Evolutionary conservation across 2,329 filamentous ascomycete genomes (phyloP).

Genomic region (Xylariaceae sp.): DNA sequence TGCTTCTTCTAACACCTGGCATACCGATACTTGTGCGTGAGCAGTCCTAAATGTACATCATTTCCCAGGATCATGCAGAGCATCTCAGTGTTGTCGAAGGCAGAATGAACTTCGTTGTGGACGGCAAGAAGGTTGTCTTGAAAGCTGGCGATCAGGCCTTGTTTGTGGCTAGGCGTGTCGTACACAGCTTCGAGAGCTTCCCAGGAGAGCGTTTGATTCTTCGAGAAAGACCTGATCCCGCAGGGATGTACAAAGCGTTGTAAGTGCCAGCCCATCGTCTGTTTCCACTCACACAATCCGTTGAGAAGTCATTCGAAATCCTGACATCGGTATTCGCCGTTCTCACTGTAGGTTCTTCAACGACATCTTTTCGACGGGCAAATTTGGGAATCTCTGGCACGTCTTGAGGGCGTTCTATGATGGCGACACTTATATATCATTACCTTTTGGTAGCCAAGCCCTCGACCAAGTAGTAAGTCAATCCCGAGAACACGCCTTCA

Average conservation of each 20-base stretch:
- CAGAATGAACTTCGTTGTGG: conserved; percentile 12
- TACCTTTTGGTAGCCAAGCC: conserved; percentile 14
- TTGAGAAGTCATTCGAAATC: background rate
- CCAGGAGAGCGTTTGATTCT: conserved; percentile 12
- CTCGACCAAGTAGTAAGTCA: conserved; percentile 17
- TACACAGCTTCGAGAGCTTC: conserved; percentile 16
- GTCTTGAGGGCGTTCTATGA: conserved; percentile 18
- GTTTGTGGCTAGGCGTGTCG: conserved; percentile 8
- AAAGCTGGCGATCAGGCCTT: conserved; percentile 16
- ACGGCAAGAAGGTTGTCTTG: conserved; percentile 14
- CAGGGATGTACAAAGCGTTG: conserved; percentile 17
- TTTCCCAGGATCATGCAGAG: conserved; percentile 16
- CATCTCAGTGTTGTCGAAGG: conserved; percentile 16
- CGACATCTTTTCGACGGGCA: conserved; percentile 13
- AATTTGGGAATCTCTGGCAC: conserved; percentile 13
- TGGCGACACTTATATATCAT: conserved; percentile 12
- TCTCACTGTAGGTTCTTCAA: conserved; percentile 18
- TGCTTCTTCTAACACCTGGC: background rate
- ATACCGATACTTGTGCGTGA: background rate
- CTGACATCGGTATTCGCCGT: background rate
- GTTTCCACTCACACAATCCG: background rate
- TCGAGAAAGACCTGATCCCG: conserved; percentile 16
- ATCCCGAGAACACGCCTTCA: background rate
- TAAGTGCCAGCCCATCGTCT: conserved; percentile 1
- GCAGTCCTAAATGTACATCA: conserved; percentile 1